These are phyloP conservation scores for Chlamydomonas sphaeroides DNA, from an alignment of 139 green algal genomes.

Conservation along the genomic window DNA sequence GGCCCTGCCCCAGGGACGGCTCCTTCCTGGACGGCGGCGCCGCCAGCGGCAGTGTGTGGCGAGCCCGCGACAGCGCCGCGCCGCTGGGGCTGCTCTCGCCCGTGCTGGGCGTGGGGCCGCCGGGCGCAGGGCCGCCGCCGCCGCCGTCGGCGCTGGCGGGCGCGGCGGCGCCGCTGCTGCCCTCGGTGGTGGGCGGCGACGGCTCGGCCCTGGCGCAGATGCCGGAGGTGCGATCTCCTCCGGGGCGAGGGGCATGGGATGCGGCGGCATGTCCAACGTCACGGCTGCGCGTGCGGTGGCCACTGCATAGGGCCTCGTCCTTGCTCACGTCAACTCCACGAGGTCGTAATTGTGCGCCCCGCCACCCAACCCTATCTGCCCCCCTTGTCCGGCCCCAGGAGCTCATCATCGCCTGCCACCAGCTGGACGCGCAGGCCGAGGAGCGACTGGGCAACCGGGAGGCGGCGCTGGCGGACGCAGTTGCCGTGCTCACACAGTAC, in stretches of 20 bases:
- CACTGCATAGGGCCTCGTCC: too few relatives aligned
- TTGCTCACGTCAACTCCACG: too few relatives aligned
- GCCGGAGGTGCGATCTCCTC: slow-evolving; percentile 28
- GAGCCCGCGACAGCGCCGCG: not conserved
- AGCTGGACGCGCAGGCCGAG: slow-evolving; percentile 7
- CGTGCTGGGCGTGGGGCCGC: not conserved
- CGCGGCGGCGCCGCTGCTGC: not conserved
- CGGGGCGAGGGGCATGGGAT: too few relatives aligned
- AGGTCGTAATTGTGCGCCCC: too few relatives aligned
- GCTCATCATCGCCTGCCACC: not conserved
- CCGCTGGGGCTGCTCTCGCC: slow-evolving; percentile 26
- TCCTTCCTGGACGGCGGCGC: slow-evolving; percentile 16
- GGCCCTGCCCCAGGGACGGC: not conserved
- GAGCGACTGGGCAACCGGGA: slow-evolving; percentile 20
- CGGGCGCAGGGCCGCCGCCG: too few relatives aligned
- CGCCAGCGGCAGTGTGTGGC: not conserved
- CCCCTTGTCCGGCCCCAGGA: slow-evolving; percentile 20
- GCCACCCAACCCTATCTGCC: too few relatives aligned
- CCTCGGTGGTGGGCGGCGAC: slow-evolving; percentile 10
- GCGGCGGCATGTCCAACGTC: too few relatives aligned
- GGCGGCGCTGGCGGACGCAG: not conserved
- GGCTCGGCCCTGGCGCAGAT: not conserved
- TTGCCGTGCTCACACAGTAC: slow-evolving; percentile 27
- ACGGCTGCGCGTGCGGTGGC: too few relatives aligned
- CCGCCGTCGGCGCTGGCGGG: too few relatives aligned